Base-by-base conservation (phyloP, 331 rosid species). In the Quercus phellos region DNA sequence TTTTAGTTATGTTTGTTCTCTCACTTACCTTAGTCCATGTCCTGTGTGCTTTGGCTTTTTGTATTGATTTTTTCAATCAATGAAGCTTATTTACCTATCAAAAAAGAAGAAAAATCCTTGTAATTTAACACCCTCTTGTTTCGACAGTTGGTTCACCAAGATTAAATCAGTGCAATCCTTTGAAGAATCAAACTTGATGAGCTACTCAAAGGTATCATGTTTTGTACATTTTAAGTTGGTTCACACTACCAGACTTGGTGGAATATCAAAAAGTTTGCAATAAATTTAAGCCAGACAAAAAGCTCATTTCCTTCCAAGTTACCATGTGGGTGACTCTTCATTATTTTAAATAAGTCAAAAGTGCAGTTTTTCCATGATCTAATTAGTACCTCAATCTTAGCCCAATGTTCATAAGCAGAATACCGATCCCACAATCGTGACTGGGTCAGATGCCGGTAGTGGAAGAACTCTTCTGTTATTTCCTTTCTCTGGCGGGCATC, bases 361-460 rank as follows among this genome's bases (percentile, higher is more conserved):
- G 26, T 7, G 26, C 16, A 66, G 51, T 7, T 66, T n/a, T 66
- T 34, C 32, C n/a, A 35, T 42, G 38, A 83, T 72, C 55, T 17
- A 60, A 68, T 69, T 22, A 51, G 29, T 87, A 91, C 99, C 99
- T 94, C 99, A 74, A 94, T 86, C 89, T 92, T 92, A 75, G 99
- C 98, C 99, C 99, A 94, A 73, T 94, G 99, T 81, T 94, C 99
- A 85, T 80, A 94, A 32, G 91, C 96, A 6, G 89, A 87, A 84
- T 90, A 92, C 46, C 60, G 82, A 85, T 90, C 96, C 98, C 99
- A 91, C 84, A 94, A 77, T 69, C 34, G 82, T 42, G 78, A 30
- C 76, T 85, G 91, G 60, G 91, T 87, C 80, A 91, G 80, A 76
- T 74, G 90, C 75, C 98, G 83, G 79, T 88, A 92, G 84, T 91